These are phyloP conservation scores for Sophora flavescens DNA, from an alignment of 306 rosid genomes.

Conservation along the genomic window DNA sequence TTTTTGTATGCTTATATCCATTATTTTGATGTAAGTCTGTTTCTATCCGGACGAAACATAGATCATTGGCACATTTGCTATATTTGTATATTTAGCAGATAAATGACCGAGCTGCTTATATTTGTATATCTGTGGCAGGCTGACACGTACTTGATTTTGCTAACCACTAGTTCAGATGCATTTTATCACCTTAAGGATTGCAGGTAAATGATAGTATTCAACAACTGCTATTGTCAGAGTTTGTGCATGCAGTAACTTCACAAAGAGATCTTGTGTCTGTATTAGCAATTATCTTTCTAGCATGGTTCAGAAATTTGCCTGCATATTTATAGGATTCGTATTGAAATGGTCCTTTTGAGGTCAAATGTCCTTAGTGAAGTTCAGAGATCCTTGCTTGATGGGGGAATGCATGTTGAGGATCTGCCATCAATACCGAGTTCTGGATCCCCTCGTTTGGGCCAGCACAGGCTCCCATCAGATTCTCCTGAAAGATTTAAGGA, in stretches of 20 bases:
- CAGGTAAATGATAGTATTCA: conserved; percentile 66
- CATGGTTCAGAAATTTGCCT: conserved; percentile 51
- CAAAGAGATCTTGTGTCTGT: conserved; percentile 25
- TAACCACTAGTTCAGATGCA: conserved; percentile 92
- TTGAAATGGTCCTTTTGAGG: conserved; percentile 85
- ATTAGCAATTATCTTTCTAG: conserved; percentile 30
- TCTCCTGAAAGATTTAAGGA: conserved; percentile 79
- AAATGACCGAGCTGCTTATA: conserved; percentile 35
- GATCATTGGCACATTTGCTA: not conserved
- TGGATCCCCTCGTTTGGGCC: conserved; percentile 73
- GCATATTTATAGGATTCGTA: conserved; percentile 74
- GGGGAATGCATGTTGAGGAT: conserved; percentile 97
- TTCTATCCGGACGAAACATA: not conserved
- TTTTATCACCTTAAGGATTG: conserved; percentile 97
- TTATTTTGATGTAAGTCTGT: conserved; percentile 87
- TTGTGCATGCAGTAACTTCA: conserved; percentile 36
- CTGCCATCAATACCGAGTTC: conserved; percentile 72
- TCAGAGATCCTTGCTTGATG: conserved; percentile 96
- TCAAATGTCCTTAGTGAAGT: conserved; percentile 92
- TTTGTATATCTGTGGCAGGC: conserved; percentile 59
- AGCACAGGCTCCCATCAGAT: conserved; percentile 72
- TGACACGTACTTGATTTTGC: conserved; percentile 92
- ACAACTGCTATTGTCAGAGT: conserved; percentile 33
- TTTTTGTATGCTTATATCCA: conserved; percentile 92
- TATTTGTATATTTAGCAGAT: conserved; percentile 5